phyloP scores from a whole-genome alignment of 169 alveolate genomes.

The Miamiensis avidus region DNA sequence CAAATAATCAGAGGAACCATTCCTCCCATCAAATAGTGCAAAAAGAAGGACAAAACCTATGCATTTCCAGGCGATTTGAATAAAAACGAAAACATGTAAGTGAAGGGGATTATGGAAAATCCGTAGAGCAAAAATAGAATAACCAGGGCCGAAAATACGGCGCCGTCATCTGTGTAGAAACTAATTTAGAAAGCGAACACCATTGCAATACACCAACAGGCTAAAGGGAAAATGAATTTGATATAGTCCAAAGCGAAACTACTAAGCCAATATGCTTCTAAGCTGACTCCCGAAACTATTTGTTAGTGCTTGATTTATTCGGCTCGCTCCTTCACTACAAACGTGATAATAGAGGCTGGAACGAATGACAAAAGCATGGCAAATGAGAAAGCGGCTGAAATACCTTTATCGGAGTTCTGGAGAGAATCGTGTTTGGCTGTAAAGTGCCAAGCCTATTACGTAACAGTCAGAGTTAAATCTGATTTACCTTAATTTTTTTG shows the following conservation, averaged over 20 bases:
- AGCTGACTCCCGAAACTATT: constrained; percentile 75
- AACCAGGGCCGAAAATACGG: constrained; percentile 38
- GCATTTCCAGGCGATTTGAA: constrained; percentile 35
- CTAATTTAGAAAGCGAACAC: constrained; percentile 52
- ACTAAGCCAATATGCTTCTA: constrained; percentile 83
- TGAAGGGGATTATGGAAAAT: constrained; percentile 56
- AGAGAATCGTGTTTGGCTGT: constrained; percentile 2
- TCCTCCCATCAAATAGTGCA: constrained; percentile 30
- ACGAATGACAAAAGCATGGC: constrained; percentile 81
- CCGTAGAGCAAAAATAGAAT: constrained; percentile 54
- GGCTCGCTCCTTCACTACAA: constrained; percentile 79
- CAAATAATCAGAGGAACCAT: constrained; percentile 26
- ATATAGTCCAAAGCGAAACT: constrained; percentile 68
- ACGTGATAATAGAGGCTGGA: constrained; percentile 81
- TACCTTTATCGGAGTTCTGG: constrained; percentile 41
- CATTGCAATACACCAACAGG: constrained; percentile 37
- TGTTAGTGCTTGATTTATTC: constrained; percentile 78
- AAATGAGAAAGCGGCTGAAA: constrained; percentile 62
- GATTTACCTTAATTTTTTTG: not conserved
- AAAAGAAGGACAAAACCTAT: constrained; percentile 20
- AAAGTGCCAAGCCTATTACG: not conserved
- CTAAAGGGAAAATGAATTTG: constrained; percentile 66
- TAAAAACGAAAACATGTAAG: constrained; percentile 19
- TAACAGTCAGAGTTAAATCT: not conserved
- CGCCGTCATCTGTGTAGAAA: constrained; percentile 14